Evolutionary conservation across 2,329 filamentous ascomycete genomes (phyloP).

Genomic region (Xylaria sp.): DNA sequence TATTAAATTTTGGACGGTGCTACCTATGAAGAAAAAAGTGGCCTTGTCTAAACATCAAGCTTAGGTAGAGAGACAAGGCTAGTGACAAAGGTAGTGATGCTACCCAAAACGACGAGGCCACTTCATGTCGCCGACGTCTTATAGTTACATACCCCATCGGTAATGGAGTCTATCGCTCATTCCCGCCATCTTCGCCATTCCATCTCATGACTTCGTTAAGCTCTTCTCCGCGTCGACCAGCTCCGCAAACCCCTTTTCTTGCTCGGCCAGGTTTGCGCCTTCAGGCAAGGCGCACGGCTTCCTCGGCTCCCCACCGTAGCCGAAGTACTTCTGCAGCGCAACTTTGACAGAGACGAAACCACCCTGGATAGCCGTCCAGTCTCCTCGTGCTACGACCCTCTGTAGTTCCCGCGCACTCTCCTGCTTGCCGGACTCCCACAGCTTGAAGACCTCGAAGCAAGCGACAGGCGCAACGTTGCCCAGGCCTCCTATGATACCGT

Average conservation of each 20-base stretch:
- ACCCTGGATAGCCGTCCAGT: slow-evolving; percentile 72
- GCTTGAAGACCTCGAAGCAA: slow-evolving; percentile 64
- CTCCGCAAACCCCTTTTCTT: slow-evolving; percentile 40
- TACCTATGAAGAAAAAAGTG: no score
- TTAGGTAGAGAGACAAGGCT: no score
- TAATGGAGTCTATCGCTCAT: neutral
- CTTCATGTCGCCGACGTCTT: no score
- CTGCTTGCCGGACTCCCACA: slow-evolving; percentile 63
- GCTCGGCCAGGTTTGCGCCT: slow-evolving; percentile 34
- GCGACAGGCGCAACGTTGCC: slow-evolving; percentile 72
- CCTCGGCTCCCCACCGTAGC: slow-evolving; percentile 67
- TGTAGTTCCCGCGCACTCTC: slow-evolving; percentile 68
- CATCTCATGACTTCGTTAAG: neutral
- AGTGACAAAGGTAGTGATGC: no score
- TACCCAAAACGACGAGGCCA: no score
- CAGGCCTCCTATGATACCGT: slow-evolving; percentile 68
- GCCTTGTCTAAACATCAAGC: no score
- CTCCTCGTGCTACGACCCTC: slow-evolving; percentile 66
- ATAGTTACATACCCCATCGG: neutral
- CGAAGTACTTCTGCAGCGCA: slow-evolving; percentile 64
- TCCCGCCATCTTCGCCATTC: neutral
- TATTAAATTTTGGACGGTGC: no score
- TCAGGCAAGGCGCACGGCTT: slow-evolving; percentile 51
- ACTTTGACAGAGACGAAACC: slow-evolving; percentile 74
- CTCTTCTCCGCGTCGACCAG: slow-evolving; percentile 37